These are phyloP conservation scores for Aureobasidium lini DNA, from an alignment of 2,329 filamentous ascomycete genomes.

Conservation along the genomic window DNA sequence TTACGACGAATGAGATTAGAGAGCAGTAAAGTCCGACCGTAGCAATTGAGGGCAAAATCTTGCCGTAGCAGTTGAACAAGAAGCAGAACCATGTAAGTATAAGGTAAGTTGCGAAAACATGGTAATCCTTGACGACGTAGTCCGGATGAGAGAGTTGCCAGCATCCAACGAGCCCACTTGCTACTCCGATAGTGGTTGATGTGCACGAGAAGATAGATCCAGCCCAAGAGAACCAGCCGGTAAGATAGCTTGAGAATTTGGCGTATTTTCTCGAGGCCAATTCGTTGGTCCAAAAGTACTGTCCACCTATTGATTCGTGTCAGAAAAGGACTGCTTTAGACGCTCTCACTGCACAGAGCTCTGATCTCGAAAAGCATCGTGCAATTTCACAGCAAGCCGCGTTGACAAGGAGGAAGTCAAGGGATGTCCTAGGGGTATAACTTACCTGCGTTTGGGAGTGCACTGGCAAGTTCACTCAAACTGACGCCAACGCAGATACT, in stretches of 20 bases:
- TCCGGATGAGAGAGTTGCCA: conserved; percentile 46
- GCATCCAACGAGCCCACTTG: conserved; percentile 43
- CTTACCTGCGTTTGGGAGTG: conserved; percentile 39
- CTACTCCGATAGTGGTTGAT: conserved; percentile 44
- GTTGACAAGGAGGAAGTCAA: too few relatives aligned
- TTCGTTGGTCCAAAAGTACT: conserved; percentile 46
- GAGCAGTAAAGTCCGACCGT: conserved; percentile 42
- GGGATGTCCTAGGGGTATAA: too few relatives aligned
- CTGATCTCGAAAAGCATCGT: too few relatives aligned
- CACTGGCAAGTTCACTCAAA: conserved; percentile 41
- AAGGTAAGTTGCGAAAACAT: conserved; percentile 37
- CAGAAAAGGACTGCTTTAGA: background rate
- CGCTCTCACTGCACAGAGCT: too few relatives aligned
- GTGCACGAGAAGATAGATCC: conserved; percentile 48
- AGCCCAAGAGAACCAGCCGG: conserved; percentile 48
- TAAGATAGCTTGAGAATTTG: conserved; percentile 40
- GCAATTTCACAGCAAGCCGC: too few relatives aligned
- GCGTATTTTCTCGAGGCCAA: conserved; percentile 40
- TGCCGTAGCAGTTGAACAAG: conserved; percentile 33
- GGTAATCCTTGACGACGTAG: conserved; percentile 30
- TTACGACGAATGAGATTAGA: conserved; percentile 41
- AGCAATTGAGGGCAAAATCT: conserved; percentile 29
- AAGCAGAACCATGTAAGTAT: conserved; percentile 42
- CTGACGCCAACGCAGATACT: conserved; percentile 40
- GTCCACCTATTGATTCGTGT: conserved; percentile 31